A percentile compares a stretch with the other conserved stretches of the same genome.
Conservation (phyloP, 2,329 filamentous ascomycete genomes). For the Scedosporium dehoogii region DNA sequence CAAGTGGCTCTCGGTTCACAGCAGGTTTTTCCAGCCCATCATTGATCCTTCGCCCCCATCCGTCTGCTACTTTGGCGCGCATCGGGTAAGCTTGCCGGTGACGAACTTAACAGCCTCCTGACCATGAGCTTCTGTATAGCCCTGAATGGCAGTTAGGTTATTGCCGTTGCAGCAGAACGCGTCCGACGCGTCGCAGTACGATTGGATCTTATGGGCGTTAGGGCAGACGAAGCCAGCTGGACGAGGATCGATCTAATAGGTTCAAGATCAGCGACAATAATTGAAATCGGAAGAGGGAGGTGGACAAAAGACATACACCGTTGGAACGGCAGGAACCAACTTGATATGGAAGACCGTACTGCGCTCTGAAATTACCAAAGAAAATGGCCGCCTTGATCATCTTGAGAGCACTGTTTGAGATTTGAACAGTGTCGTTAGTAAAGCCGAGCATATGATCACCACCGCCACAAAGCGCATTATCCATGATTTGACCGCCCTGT, state of each 20-base stretch:
- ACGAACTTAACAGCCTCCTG: too few relatives aligned
- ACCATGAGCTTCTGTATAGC: too few relatives aligned
- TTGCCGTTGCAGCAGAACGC: too few relatives aligned
- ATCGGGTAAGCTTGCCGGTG: not conserved
- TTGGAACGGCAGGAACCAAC: conserved; percentile 49
- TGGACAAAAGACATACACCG: conserved; percentile 34
- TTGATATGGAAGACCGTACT: conserved; percentile 44
- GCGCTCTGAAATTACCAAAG: conserved; percentile 53
- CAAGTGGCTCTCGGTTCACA: too few relatives aligned
- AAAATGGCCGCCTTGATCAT: conserved; percentile 56
- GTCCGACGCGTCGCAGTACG: too few relatives aligned
- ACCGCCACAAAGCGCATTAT: conserved; percentile 54
- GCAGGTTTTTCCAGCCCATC: too few relatives aligned
- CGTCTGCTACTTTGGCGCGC: too few relatives aligned
- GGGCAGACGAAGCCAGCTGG: too few relatives aligned
- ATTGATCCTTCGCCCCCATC: too few relatives aligned
- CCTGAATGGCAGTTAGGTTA: too few relatives aligned
- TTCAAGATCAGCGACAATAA: not conserved
- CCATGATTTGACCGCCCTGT: conserved; percentile 54
- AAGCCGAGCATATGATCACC: conserved; percentile 34
- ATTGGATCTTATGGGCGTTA: too few relatives aligned
- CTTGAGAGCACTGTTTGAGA: conserved; percentile 35
- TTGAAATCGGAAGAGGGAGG: not conserved
- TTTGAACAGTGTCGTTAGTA: conserved; percentile 28
- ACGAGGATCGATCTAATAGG: too few relatives aligned